phyloP scores from a whole-genome alignment of 1,284 basidiomycete genomes.

The Pseudozyma sp. region DNA sequence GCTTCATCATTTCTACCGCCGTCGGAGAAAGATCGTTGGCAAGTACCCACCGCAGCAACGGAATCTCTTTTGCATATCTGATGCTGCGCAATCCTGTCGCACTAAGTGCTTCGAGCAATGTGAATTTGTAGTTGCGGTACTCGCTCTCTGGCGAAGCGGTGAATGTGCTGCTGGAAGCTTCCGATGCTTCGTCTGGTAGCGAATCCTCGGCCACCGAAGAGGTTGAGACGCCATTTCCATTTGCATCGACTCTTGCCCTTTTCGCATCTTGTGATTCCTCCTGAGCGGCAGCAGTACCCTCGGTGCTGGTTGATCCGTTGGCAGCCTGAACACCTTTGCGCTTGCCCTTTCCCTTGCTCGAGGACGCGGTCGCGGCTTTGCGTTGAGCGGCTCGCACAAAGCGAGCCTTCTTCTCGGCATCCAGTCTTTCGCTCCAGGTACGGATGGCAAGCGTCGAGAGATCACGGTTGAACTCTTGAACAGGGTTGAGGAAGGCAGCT shows the following conservation, averaged over 20 bases:
- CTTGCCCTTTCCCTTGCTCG: constrained; percentile 53
- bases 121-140: constrained; percentile 78
- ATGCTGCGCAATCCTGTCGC: constrained; percentile 96
- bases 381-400: constrained; percentile 72
- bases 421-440: constrained; percentile 82
- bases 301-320: constrained; percentile 9
- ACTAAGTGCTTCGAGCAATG: constrained; percentile 91
- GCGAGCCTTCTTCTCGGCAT: constrained; percentile 76
- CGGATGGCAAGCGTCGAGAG: constrained; percentile 88
- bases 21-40: constrained; percentile 91
- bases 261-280: constrained; percentile 22
- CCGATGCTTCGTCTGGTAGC: background rate
- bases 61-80: constrained; percentile 97
- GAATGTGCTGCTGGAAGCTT: constrained; percentile 1
- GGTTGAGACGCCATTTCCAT: constrained; percentile 8
- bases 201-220: background rate
- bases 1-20: constrained; percentile 86
- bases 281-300: background rate
- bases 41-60: constrained; percentile 86
- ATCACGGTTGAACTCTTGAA: constrained; percentile 98
- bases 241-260: constrained; percentile 16
- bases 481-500: constrained; percentile 88
- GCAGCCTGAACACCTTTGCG: constrained; percentile 16
- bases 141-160: constrained; percentile 12
- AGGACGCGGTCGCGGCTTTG: constrained; percentile 30